Evolutionary conservation across 768 basidiomycete genomes (phyloP), one percentile per base, ranked within the genome.

Genomic region (Lactifluus rugatus): DNA sequence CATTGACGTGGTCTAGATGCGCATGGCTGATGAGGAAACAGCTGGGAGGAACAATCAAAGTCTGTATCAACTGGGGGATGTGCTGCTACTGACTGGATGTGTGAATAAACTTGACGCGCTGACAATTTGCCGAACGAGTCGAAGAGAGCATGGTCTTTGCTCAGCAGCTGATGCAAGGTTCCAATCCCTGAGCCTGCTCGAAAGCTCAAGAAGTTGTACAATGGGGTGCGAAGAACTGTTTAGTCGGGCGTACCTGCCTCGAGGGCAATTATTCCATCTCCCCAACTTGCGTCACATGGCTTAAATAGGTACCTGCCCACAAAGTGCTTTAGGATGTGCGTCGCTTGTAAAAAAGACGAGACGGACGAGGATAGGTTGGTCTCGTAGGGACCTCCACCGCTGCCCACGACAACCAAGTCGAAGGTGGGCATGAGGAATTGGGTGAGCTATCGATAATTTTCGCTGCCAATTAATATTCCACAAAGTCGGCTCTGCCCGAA

Each of bases 1-100:
- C 84, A 60, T 79, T 81, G 64, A 91, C 79, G 69, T 98, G 94
- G 72, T 98, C 94, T 26, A 97, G 72, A 70, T 98, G 94, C 0
- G 89, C 85, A 67, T 95, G 93, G 5, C 89, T 87, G 64, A 96
- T 75, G 59, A 94, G 76, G 66, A 88, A 95, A 63, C 83, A 89
- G 61, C 91, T 93, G 67, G 6, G 21, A 13, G 16, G 13, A 4
- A 11, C 26, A 13, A 36, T n/a, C n/a, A 34, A 34, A 47, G 19
- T 47, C 39, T 17, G 34, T 44, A n/a, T n/a, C n/a, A n/a, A n/a
- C n/a, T n/a, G n/a, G n/a, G n/a, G n/a, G 7, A 10, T 14, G 5
- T 7, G 41, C 14, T 25, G n/a, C n/a, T 25, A 60, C 75, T 61
- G 44, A 83, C 78, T 73, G 72, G 31, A 82, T 73, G 59, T 72